phyloP scores from a whole-genome alignment of 805 yeast species.

The Clavispora santaluciae region DNA sequence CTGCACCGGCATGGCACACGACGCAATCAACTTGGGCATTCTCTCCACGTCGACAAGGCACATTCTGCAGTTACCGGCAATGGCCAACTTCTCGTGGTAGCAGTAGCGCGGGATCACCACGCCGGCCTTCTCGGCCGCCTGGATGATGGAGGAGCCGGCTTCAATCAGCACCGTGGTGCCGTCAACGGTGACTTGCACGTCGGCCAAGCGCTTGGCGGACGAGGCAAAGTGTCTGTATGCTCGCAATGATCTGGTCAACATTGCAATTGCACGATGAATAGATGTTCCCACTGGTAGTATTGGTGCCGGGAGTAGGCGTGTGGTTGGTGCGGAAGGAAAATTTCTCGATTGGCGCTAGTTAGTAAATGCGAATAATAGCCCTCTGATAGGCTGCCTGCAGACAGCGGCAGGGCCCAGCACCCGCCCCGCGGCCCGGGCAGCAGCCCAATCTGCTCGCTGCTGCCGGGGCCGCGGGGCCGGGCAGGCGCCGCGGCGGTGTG shows the following conservation, averaged over 20 bases:
- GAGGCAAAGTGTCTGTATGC: conserved; percentile 23
- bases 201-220: conserved; percentile 38
- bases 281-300: neutral
- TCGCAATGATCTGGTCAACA: conserved; percentile 16
- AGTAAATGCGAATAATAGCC: conserved; percentile 16
- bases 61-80: conserved; percentile 93
- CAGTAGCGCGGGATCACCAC: conserved; percentile 85
- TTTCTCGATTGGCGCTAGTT: conserved; percentile 10
- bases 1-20: conserved; percentile 90
- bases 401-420: too few relatives aligned
- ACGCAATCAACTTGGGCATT: conserved; percentile 85
- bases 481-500: too few relatives aligned
- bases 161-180: conserved; percentile 74
- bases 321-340: neutral
- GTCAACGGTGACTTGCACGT: conserved; percentile 57
- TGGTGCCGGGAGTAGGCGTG: neutral
- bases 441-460: too few relatives aligned
- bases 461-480: too few relatives aligned
- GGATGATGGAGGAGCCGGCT: conserved; percentile 83
- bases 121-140: conserved; percentile 90
- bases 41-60: conserved; percentile 85
- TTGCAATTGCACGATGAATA: conserved; percentile 1
- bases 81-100: conserved; percentile 84
- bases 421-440: too few relatives aligned
- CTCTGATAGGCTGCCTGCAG: conserved; percentile 19